Conservation (phyloP, 306 rosid genomes). For the Ormosia semicastrata region DNA sequence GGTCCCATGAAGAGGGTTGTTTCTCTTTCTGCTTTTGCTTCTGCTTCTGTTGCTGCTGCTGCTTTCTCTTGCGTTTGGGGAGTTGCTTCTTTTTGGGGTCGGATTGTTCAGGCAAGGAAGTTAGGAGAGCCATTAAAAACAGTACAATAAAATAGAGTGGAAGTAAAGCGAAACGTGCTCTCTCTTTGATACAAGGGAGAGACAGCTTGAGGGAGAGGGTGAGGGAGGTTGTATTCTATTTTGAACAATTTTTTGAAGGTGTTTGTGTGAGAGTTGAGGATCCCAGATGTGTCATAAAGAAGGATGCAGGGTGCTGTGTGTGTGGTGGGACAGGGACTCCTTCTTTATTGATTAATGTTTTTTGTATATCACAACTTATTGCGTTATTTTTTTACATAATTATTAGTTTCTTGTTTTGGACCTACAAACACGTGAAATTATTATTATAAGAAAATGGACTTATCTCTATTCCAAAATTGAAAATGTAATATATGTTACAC, state of each 20-base stretch:
- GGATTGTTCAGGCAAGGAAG: constrained; percentile 52
- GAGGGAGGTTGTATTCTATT: background rate
- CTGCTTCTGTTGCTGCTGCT: constrained; percentile 31
- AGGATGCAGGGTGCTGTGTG: constrained; percentile 20
- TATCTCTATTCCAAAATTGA: background rate
- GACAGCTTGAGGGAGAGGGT: background rate
- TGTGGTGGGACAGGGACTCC: constrained; percentile 18
- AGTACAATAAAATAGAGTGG: background rate
- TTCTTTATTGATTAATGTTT: background rate
- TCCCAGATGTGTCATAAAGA: constrained; percentile 28
- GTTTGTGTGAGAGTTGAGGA: constrained; percentile 28
- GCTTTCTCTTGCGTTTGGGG: constrained; percentile 37
- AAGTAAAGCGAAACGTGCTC: constrained; percentile 1
- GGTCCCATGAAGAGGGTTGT: constrained; percentile 80
- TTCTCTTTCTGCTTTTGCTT: constrained; percentile 35
- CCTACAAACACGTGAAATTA: constrained; percentile 25
- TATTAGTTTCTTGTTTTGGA: constrained; percentile 15
- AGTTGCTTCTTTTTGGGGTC: constrained; percentile 30
- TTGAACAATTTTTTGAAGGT: background rate
- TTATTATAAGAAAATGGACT: background rate
- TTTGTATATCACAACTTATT: background rate
- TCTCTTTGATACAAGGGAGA: constrained; percentile 19
- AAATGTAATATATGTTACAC: constrained; percentile 14
- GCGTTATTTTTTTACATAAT: background rate
- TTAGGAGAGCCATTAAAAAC: constrained; percentile 59